Evolutionary conservation across 345 rosid genomes (phyloP).

Genomic region (Excoecaria cochinchinensis): DNA sequence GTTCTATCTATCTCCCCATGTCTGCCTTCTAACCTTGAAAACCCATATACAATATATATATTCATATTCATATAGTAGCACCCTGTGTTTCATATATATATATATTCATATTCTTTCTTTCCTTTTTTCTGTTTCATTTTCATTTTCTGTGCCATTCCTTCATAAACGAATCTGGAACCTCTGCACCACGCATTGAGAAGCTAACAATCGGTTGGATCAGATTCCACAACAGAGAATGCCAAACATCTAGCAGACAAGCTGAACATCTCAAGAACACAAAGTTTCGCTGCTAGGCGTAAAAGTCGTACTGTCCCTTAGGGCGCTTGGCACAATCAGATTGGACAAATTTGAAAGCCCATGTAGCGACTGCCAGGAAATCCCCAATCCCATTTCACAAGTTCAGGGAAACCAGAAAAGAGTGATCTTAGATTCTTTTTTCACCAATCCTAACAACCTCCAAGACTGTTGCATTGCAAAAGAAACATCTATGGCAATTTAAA

Average conservation of each 20-base stretch:
- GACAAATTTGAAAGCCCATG: not conserved
- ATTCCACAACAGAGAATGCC: too few relatives aligned
- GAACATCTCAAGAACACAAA: too few relatives aligned
- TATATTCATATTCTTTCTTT: not conserved
- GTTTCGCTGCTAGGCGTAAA: too few relatives aligned
- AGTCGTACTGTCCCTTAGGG: too few relatives aligned
- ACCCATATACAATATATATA: constrained; percentile 7
- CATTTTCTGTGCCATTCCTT: not conserved
- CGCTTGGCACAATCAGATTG: too few relatives aligned
- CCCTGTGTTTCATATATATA: not conserved
- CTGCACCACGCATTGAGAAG: too few relatives aligned
- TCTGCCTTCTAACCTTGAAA: not conserved
- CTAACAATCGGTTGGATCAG: too few relatives aligned
- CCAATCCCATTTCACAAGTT: not conserved
- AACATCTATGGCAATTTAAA: constrained; percentile 84
- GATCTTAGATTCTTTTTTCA: constrained; percentile 15
- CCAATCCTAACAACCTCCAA: constrained; percentile 47
- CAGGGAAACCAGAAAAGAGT: not conserved
- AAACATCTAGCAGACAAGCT: too few relatives aligned
- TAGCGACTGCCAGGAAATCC: not conserved
- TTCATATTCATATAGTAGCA: constrained; percentile 10
- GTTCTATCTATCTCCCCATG: constrained; percentile 1
- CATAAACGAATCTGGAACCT: too few relatives aligned
- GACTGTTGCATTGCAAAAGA: constrained; percentile 89
- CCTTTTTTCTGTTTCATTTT: not conserved